A percentile compares a stretch with the other conserved stretches of the same genome.
Evolutionary conservation across 23 red algal genomes (phyloP).

Genomic region (Porphyridium purpureum): DNA sequence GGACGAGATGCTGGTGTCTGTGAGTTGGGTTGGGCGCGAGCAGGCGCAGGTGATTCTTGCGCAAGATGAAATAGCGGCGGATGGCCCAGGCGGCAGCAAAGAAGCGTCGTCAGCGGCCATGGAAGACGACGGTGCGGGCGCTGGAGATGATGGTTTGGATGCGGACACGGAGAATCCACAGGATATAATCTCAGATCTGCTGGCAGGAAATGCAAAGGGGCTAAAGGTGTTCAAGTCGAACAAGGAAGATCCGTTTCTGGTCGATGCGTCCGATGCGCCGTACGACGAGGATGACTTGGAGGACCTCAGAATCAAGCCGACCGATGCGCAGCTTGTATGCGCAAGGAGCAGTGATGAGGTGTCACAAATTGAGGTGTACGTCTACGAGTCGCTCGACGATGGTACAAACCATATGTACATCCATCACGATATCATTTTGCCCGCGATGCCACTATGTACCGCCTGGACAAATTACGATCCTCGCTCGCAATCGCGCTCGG

Average conservation of each 20-base stretch:
- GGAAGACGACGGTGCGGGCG: no score
- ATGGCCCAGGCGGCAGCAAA: no score
- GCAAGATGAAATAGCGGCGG: no score
- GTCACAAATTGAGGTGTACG: constrained; percentile 35
- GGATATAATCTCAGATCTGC: constrained; percentile 16
- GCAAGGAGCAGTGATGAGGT: constrained; percentile 40
- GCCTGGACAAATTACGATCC: constrained; percentile 28
- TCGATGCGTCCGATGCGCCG: constrained; percentile 3
- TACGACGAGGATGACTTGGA: constrained; percentile 68
- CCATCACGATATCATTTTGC: constrained; percentile 90
- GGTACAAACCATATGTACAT: constrained; percentile 65
- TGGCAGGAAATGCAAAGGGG: constrained; percentile 33
- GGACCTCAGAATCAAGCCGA: constrained; percentile 37
- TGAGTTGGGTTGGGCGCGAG: no score
- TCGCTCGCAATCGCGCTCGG: neutral
- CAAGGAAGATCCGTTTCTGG: constrained; percentile 32
- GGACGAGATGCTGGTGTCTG: no score
- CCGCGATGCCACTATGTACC: constrained; percentile 57
- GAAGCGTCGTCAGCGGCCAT: no score
- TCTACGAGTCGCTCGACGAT: constrained; percentile 26
- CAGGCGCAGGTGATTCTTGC: no score
- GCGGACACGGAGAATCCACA: neutral
- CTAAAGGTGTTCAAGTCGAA: constrained; percentile 27
- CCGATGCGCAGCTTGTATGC: constrained; percentile 39
- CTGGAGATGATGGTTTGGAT: no score